These are phyloP conservation scores for Vigna trinervia DNA, from an alignment of 306 rosid genomes.

Conservation along the genomic window DNA sequence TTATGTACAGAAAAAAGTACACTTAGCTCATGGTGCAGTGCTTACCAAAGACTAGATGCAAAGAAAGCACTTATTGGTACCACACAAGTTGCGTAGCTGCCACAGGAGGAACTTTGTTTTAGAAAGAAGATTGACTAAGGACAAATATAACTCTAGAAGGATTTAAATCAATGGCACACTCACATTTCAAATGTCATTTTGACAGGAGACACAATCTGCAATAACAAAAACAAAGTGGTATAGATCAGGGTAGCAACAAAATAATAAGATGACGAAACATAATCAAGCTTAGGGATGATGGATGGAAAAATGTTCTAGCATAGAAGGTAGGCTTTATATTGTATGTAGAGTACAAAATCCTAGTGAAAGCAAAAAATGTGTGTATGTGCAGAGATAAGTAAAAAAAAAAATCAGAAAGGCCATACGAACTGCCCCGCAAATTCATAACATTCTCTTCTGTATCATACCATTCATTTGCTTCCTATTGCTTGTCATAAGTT, in stretches of 20 bases:
- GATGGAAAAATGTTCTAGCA: not conserved
- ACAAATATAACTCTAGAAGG: slow-evolving; percentile 1
- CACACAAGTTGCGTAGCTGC: slow-evolving; percentile 82
- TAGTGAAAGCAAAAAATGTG: not conserved
- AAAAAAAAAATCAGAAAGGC: not conserved
- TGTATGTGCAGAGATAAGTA: not conserved
- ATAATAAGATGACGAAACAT: not conserved
- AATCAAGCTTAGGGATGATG: not conserved
- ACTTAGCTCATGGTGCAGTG: slow-evolving; percentile 20
- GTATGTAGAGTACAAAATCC: slow-evolving; percentile 15
- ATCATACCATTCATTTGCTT: not conserved
- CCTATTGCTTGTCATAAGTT: not conserved
- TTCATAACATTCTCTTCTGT: slow-evolving; percentile 6
- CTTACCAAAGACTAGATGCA: slow-evolving; percentile 81
- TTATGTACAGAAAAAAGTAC: not conserved
- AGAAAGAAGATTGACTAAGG: slow-evolving; percentile 11
- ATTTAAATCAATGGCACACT: slow-evolving; percentile 42
- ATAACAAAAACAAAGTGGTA: slow-evolving; percentile 35
- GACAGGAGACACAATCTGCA: slow-evolving; percentile 88
- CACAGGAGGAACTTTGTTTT: slow-evolving; percentile 29
- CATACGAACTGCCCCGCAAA: not conserved
- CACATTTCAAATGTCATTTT: slow-evolving; percentile 92
- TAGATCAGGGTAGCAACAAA: slow-evolving; percentile 14
- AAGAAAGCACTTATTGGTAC: slow-evolving; percentile 90
- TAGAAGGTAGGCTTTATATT: not conserved